Percentiles rank a stretch among this genome's conserved stretches.
These are phyloP conservation scores for Kalaharituber pfeilii DNA, from an alignment of 2,329 filamentous ascomycete species.

Conservation along the genomic window DNA sequence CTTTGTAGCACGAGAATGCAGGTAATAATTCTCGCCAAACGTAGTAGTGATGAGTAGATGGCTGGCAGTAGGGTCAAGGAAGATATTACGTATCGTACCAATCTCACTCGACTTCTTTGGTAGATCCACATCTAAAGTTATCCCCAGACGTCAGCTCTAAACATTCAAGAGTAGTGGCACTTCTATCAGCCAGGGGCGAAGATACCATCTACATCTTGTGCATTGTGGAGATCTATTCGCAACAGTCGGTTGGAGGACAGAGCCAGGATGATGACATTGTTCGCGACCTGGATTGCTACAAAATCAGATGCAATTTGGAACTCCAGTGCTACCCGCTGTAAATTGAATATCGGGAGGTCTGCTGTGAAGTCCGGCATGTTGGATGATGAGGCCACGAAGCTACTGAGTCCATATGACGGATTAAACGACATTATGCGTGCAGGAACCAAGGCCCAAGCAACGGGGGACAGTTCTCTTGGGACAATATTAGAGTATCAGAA, in stretches of 20 bases:
- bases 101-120: constrained; percentile 84
- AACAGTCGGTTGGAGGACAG: constrained; percentile 83
- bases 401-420: neutral
- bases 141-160: constrained; percentile 15
- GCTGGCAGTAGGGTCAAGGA: constrained; percentile 90
- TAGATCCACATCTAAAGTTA: constrained; percentile 73
- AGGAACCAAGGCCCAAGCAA: no score
- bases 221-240: constrained; percentile 81
- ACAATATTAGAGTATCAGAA: no score
- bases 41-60: constrained; percentile 85
- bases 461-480: no score
- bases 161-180: no score
- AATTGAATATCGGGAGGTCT: constrained; percentile 75
- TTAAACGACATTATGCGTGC: neutral
- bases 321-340: constrained; percentile 79
- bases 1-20: constrained; percentile 83
- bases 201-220: constrained; percentile 82
- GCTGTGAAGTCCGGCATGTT: constrained; percentile 13
- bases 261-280: constrained; percentile 87
- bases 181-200: neutral
- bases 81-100: constrained; percentile 85
- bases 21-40: constrained; percentile 89
- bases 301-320: constrained; percentile 93
- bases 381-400: neutral
- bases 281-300: constrained; percentile 87